Percentiles rank a stretch among this genome's conserved stretches.
Conservation (phyloP, 805 yeast genomes). For the Spathaspora boniae region DNA sequence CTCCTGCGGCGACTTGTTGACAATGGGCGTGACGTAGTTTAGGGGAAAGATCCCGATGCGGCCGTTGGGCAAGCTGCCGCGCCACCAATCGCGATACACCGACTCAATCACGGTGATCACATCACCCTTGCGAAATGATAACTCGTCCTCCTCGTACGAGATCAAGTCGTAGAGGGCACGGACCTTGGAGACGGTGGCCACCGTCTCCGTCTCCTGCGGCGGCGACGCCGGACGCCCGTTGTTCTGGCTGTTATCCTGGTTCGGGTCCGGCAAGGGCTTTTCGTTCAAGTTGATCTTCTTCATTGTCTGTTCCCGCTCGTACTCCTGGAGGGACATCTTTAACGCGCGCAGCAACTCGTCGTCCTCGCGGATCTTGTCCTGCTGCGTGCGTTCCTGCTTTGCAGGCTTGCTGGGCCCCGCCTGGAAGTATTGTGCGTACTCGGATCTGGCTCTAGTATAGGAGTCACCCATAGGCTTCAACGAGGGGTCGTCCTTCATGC, state of each 20-base stretch:
- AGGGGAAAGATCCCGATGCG: constrained; percentile 85
- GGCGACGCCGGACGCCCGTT: constrained; percentile 9
- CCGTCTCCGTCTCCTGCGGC: constrained; percentile 25
- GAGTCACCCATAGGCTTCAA: constrained; percentile 67
- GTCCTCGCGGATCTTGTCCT: constrained; percentile 62
- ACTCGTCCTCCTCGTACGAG: constrained; percentile 79
- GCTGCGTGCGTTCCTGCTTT: constrained; percentile 45
- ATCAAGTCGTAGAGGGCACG: constrained; percentile 80
- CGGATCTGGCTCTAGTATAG: constrained; percentile 44
- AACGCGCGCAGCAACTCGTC: constrained; percentile 75
- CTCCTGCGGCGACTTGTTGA: constrained; percentile 63
- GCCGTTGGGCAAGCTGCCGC: constrained; percentile 76
- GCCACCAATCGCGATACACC: constrained; percentile 94
- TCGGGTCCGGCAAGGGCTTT: constrained; percentile 37
- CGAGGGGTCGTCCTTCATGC: constrained; percentile 73
- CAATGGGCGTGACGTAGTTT: constrained; percentile 81
- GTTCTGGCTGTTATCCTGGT: constrained; percentile 5
- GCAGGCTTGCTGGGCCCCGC: constrained; percentile 55
- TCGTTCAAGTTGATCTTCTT: constrained; percentile 22
- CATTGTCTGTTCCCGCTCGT: constrained; percentile 36
- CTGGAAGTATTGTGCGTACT: constrained; percentile 29
- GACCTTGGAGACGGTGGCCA: constrained; percentile 58
- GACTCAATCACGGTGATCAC: constrained; percentile 81
- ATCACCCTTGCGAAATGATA: constrained; percentile 85
- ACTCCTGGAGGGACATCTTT: constrained; percentile 67